Conservation (phyloP, 148 eudicot genomes). For the Silene conica region DNA sequence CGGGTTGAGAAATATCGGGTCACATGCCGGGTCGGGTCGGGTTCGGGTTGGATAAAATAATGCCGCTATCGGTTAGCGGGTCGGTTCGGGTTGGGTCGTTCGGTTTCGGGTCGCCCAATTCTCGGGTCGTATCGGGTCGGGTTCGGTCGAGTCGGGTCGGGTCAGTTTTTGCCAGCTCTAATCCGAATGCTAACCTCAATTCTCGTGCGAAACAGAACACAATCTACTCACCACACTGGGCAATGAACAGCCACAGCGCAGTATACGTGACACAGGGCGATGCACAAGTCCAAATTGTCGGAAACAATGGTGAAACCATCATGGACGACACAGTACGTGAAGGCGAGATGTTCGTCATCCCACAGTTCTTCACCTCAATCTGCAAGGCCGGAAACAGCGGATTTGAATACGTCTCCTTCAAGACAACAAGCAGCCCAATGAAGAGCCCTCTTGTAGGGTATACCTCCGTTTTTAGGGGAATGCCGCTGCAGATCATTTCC, state of each 20-base stretch:
- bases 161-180: too few species aligned
- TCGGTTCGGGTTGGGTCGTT: too few species aligned
- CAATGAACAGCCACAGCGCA: slow-evolving; percentile 51
- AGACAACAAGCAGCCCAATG: slow-evolving; percentile 60
- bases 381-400: slow-evolving; percentile 49
- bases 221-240: slow-evolving; percentile 56
- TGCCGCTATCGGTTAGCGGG: too few species aligned
- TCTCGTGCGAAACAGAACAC: slow-evolving; percentile 38
- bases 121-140: too few species aligned
- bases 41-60: too few species aligned
- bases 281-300: slow-evolving; percentile 50
- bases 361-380: slow-evolving; percentile 49
- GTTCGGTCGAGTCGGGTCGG: too few species aligned
- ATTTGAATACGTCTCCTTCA: slow-evolving; percentile 53
- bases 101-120: too few species aligned
- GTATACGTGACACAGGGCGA: slow-evolving; percentile 55
- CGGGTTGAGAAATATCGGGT: too few species aligned
- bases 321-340: slow-evolving; percentile 52
- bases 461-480: slow-evolving; percentile 62
- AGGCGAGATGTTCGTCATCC: slow-evolving; percentile 64
- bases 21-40: too few species aligned
- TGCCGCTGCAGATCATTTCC: slow-evolving; percentile 54
- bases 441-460: slow-evolving; percentile 57
- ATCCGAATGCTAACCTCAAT: too few species aligned
- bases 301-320: slow-evolving; percentile 37